These are phyloP conservation scores for Tuber melanosporum DNA, from an alignment of 495 filamentous ascomycete species.

Conservation along the genomic window DNA sequence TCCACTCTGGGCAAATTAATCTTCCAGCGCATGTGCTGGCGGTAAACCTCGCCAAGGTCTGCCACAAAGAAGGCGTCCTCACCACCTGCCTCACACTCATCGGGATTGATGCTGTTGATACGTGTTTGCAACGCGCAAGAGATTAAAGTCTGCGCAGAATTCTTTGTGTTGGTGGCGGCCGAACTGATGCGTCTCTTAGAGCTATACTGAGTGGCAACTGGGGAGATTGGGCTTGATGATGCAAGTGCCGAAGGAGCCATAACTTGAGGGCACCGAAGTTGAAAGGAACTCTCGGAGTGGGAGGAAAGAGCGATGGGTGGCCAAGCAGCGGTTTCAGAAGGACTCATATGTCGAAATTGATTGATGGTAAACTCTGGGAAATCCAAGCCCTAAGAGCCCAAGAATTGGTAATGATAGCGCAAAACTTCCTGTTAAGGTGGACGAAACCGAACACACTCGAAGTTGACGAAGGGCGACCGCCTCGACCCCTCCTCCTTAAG, in stretches of 20 bases:
- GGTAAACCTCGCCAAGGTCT: slow-evolving; percentile 96
- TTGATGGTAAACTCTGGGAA: slow-evolving; percentile 8
- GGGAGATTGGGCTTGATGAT: slow-evolving; percentile 7
- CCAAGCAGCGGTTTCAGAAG: slow-evolving; percentile 39
- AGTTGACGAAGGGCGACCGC: slow-evolving; percentile 40
- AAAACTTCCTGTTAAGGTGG: slow-evolving; percentile 42
- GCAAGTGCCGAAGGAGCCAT: slow-evolving; percentile 40
- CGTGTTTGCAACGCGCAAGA: slow-evolving; percentile 72
- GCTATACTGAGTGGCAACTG: slow-evolving; percentile 14
- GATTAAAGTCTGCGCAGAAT: slow-evolving; percentile 51
- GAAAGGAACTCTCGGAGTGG: slow-evolving; percentile 27
- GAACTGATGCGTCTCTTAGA: slow-evolving; percentile 40
- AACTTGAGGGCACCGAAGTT: slow-evolving; percentile 34
- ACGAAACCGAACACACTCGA: slow-evolving; percentile 40
- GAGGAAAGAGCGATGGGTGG: slow-evolving; percentile 32
- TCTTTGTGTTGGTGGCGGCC: slow-evolving; percentile 21
- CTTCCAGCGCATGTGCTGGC: slow-evolving; percentile 98
- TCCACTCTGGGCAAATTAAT: slow-evolving; percentile 84
- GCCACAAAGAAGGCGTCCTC: slow-evolving; percentile 98
- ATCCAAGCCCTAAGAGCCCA: not conserved
- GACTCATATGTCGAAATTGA: slow-evolving; percentile 30
- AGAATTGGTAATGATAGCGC: slow-evolving; percentile 2
- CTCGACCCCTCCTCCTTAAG: slow-evolving; percentile 43
- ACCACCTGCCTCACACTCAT: slow-evolving; percentile 77
- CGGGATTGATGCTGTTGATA: slow-evolving; percentile 72